Conservation (phyloP, 129 eudicot genomes). For the Glebionis coronaria region DNA sequence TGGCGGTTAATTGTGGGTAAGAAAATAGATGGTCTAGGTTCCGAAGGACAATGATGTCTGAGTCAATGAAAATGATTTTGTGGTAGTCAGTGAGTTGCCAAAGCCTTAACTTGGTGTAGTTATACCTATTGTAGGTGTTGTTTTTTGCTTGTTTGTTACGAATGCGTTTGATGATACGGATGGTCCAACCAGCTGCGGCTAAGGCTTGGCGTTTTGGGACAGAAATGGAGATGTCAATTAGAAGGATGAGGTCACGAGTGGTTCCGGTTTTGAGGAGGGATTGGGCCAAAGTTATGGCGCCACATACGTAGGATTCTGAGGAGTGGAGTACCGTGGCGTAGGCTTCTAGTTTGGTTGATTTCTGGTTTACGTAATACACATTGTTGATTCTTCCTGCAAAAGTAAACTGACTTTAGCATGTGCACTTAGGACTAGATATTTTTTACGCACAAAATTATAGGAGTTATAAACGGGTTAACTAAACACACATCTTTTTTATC, state of each 20-base stretch:
- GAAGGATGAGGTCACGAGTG: conserved; percentile 74
- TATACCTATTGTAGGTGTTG: conserved; percentile 71
- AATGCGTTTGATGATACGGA: conserved; percentile 69
- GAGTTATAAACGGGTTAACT: no score
- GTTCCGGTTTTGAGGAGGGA: conserved; percentile 60
- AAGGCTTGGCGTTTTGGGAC: conserved; percentile 50
- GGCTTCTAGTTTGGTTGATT: conserved; percentile 47
- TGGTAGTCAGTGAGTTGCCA: conserved; percentile 88
- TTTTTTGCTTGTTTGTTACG: conserved; percentile 76
- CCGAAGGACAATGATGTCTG: conserved; percentile 73
- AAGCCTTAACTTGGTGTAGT: conserved; percentile 78
- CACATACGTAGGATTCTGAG: conserved; percentile 77
- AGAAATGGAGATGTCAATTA: conserved; percentile 72
- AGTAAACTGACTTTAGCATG: background rate
- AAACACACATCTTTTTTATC: no score
- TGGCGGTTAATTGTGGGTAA: conserved; percentile 81
- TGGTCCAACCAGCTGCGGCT: conserved; percentile 77
- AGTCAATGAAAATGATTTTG: conserved; percentile 76
- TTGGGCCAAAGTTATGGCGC: conserved; percentile 83
- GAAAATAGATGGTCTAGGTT: conserved; percentile 69
- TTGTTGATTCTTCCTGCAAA: conserved; percentile 47
- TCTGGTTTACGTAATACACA: conserved; percentile 49
- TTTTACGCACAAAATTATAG: no score
- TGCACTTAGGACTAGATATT: no score
- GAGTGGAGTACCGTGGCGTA: conserved; percentile 90